These are phyloP conservation scores for Cornus florida DNA, from an alignment of 148 eudicot genomes.

Conservation along the genomic window DNA sequence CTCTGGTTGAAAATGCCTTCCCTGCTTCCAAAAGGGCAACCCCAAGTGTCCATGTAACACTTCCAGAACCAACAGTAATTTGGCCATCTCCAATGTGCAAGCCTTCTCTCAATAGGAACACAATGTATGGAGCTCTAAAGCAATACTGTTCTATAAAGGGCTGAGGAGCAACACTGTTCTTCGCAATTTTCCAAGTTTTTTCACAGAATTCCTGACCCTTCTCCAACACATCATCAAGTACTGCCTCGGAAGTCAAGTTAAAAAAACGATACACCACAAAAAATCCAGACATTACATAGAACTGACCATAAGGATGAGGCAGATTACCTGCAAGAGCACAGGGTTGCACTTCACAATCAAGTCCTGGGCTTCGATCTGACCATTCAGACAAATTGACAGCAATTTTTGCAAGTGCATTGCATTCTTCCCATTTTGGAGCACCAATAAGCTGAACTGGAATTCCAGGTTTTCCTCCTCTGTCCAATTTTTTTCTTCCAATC, in stretches of 20 bases:
- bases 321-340: slow-evolving; percentile 78
- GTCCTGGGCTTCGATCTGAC: slow-evolving; percentile 67
- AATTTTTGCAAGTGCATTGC: slow-evolving; percentile 70
- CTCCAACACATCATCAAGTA: slow-evolving; percentile 80
- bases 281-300: slow-evolving; percentile 94
- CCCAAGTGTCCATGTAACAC: slow-evolving; percentile 96
- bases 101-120: slow-evolving; percentile 76
- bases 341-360: slow-evolving; percentile 81
- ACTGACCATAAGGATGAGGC: slow-evolving; percentile 87
- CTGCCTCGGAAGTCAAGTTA: slow-evolving; percentile 78
- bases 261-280: slow-evolving; percentile 92
- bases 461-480: slow-evolving; percentile 60
- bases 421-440: slow-evolving; percentile 86
- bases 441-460: slow-evolving; percentile 68
- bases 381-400: slow-evolving; percentile 94
- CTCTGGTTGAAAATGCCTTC: slow-evolving; percentile 56
- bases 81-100: slow-evolving; percentile 80
- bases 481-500: slow-evolving; percentile 30
- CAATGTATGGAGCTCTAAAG: slow-evolving; percentile 91
- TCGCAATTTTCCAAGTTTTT: slow-evolving; percentile 79
- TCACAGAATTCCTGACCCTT: slow-evolving; percentile 78
- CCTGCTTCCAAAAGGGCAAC: slow-evolving; percentile 97
- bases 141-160: slow-evolving; percentile 97
- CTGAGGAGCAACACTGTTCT: slow-evolving; percentile 83
- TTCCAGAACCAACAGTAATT: slow-evolving; percentile 80